Base-by-base conservation (phyloP, 2,329 filamentous ascomycete species). In the Aspergillus sp. region DNA sequence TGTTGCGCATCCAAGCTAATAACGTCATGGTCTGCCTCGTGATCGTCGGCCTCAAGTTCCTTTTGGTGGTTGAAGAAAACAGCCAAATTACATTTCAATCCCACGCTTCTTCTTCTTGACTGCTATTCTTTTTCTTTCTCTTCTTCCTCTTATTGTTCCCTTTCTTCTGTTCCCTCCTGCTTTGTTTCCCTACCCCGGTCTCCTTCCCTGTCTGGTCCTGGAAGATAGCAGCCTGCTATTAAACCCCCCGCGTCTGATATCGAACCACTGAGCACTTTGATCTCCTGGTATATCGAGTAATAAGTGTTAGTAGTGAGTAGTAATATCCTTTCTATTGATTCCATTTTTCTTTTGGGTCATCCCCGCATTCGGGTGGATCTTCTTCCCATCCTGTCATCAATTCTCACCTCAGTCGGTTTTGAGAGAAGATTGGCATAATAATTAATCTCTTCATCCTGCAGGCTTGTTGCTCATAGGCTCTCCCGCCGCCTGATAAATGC, bases 11-110 rank as follows among this genome's bases (percentile, higher is more conserved):
- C 23, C 21, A 6, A 42, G 49, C 8, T 23, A 19, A 62, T 62
- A 57, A 60, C 60, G 60, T 62, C 60, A 62, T 62, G 15, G 36
- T 21, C 32, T 42, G 47, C 60, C 58, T 62, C 42, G 60, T 62
- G 60, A 62, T 60, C 60, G 53, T 15, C 57, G 30, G 30, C 36
- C 25, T 59, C 39, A 53, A 38, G 48, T 50, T 48, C 25, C 48
- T 30, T 19, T 21, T 54, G 15, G 44, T 49, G 21, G 44, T 27
- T 27, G 25, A 50, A 50, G 47, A 27, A 50, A 50, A n/a, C 47
- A 30, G 7, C 32, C 32, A 36, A 36, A 36, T 36, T 13, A 36
- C 32, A 13, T 6, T 36, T 36, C 10, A 36, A 36, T 36, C 32
- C 32, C 32, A 36, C 47, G 25, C 13, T 30, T 32, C 11, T 25